phyloP scores from a whole-genome alignment of 345 rosid genomes.

The Raphanus sativus region DNA sequence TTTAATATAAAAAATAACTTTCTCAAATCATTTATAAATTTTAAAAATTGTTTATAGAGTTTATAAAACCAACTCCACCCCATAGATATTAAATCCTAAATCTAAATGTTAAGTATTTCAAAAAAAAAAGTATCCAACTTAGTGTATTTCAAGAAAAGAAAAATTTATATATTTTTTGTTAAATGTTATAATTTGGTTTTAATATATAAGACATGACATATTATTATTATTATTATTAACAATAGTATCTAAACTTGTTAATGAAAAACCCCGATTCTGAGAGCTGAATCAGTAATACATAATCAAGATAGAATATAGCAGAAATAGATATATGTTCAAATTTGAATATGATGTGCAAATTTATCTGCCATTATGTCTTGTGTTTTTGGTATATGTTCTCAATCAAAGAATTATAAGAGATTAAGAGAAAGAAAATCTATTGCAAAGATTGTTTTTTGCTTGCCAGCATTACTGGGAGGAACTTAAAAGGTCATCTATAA shows the following conservation, averaged over 20 bases:
- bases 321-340: neutral
- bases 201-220: too few relatives aligned
- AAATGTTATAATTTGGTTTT: too few relatives aligned
- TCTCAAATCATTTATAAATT: too few relatives aligned
- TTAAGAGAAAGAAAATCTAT: neutral
- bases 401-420: neutral
- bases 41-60: too few relatives aligned
- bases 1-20: too few relatives aligned
- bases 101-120: too few relatives aligned
- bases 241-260: too few relatives aligned
- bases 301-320: neutral
- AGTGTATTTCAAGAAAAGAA: too few relatives aligned
- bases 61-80: too few relatives aligned
- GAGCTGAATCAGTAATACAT: neutral
- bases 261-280: neutral
- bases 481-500: constrained; percentile 38
- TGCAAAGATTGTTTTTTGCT: neutral
- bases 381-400: neutral
- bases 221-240: neutral
- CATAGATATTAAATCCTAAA: too few relatives aligned
- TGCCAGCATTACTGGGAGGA: neutral
- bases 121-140: too few relatives aligned
- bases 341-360: neutral
- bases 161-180: too few relatives aligned
- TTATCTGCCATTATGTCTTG: neutral